A percentile compares a stretch with the other conserved stretches of the same genome.
These are phyloP conservation scores for Cubamyces sp. DNA, from an alignment of 768 basidiomycete species.

Conservation along the genomic window DNA sequence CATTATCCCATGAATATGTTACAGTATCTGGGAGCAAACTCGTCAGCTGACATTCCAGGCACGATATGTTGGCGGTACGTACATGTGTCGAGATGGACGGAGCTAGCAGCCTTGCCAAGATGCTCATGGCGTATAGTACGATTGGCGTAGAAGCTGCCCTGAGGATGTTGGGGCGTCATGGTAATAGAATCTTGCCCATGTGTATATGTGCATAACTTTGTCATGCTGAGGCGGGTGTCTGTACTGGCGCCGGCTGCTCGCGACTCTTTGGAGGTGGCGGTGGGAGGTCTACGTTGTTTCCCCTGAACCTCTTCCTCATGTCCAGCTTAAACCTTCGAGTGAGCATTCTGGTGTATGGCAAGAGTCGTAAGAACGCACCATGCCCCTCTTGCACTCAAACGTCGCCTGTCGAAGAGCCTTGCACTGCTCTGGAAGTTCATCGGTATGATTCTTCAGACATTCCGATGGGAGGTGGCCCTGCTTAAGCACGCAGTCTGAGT, in stretches of 20 bases:
- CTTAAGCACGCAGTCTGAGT: conserved; percentile 86
- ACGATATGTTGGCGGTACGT: too few species aligned
- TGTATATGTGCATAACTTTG: neutral
- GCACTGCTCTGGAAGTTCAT: conserved; percentile 83
- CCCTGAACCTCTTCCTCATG: conserved; percentile 38
- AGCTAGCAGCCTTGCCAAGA: too few species aligned
- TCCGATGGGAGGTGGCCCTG: conserved; percentile 81
- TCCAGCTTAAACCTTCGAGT: conserved; percentile 28
- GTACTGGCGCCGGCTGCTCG: conserved; percentile 1
- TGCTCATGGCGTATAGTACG: too few species aligned
- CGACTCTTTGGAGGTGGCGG: conserved; percentile 16
- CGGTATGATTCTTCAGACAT: conserved; percentile 74
- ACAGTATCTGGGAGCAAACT: too few species aligned
- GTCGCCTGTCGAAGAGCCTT: conserved; percentile 77
- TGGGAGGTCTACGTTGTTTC: conserved; percentile 32
- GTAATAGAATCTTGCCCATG: neutral
- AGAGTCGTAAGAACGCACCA: conserved; percentile 53
- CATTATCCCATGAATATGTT: too few species aligned
- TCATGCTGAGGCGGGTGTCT: neutral
- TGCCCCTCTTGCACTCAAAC: conserved; percentile 89
- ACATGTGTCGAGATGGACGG: too few species aligned
- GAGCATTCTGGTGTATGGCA: neutral
- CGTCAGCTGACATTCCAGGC: too few species aligned
- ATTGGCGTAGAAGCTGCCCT: too few species aligned
- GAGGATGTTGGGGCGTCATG: too few species aligned